Evolutionary conservation across 345 rosid genomes (phyloP), one percentile per base, ranked within the genome.

Genomic region (Hibiscus mutabilis): DNA sequence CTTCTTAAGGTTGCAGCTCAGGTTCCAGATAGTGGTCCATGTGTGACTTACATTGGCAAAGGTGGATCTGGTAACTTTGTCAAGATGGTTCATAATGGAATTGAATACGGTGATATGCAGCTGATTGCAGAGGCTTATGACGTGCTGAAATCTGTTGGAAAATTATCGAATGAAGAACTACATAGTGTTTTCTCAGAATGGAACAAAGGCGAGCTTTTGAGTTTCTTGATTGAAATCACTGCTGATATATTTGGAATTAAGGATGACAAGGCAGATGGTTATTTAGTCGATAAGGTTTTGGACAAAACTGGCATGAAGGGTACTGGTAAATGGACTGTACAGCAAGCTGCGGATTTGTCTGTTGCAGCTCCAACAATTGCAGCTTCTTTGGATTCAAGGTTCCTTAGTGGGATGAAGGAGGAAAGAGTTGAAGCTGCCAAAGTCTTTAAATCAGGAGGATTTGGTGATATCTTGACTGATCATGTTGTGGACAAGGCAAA

Each of bases 241-340:
- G 91, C 95, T 0, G 98, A 94, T 79, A 90, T 94, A 49, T 94
- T 94, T 77, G 88, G 84, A 63, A 87, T 94, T 74, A 86, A 87
- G 81, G 96, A 94, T 56, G 95, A 90, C 29, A 87, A 87, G 82
- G 97, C 87, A 33, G 96, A 91, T 31, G 98, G 98, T 9, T 71
- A 88, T 74, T 81, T 94, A 84, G 98, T 91, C 61, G 98, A 94
- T 73, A 94, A 94, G 84, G 97, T 94, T 61, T 78, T 94, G 79
- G 98, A 94, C 81, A 94, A 91, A 85, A 91, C 97, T 0, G 98
- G 98, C 53, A 94, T 94, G 98, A 94, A 94, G 77, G 98, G 97
- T 68, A 94, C 98, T 2, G 98, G 98, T 3, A 94, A 94, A 82
- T 94, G 98, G 98, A 94, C 98, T 0, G 98, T 94, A n/a, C 98